Percentiles rank a stretch among this genome's conserved stretches.
Conservation (phyloP, 2,329 filamentous ascomycete species). For the Penicillium occitanis region DNA sequence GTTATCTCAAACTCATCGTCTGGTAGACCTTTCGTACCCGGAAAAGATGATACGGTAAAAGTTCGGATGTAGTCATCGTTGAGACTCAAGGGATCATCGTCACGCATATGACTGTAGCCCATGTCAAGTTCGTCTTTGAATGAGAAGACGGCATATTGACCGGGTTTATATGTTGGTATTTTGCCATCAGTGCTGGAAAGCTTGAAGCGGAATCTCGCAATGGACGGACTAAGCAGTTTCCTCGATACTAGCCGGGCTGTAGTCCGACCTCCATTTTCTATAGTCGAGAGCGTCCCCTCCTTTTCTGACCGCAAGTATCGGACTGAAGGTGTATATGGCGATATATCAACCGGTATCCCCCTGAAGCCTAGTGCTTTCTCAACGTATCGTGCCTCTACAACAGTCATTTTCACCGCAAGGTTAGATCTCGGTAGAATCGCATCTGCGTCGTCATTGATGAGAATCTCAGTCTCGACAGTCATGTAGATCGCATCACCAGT, state of each 20-base stretch:
- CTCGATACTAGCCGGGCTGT: constrained; percentile 60
- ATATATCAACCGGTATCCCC: constrained; percentile 58
- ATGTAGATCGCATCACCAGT: constrained; percentile 72
- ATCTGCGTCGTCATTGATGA: constrained; percentile 64
- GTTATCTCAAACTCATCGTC: constrained; percentile 68
- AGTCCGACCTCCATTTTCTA: constrained; percentile 26
- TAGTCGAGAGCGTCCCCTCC: constrained; percentile 21
- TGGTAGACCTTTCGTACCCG: constrained; percentile 37
- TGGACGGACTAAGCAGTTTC: constrained; percentile 62
- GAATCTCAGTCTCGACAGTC: constrained; percentile 66
- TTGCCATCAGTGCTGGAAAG: constrained; percentile 36
- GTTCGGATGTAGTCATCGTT: constrained; percentile 85
- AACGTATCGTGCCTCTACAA: constrained; percentile 64
- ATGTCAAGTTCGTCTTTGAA: constrained; percentile 67
- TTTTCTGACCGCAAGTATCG: constrained; percentile 64
- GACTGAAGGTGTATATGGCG: constrained; percentile 77
- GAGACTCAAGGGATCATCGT: constrained; percentile 73
- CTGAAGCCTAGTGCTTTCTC: constrained; percentile 66
- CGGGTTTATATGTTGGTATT: constrained; percentile 57
- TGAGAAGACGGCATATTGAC: constrained; percentile 75
- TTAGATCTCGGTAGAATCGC: constrained; percentile 66
- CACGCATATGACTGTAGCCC: constrained; percentile 80
- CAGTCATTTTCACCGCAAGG: constrained; percentile 67
- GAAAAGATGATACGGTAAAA: constrained; percentile 72
- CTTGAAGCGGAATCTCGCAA: constrained; percentile 65